Percentiles rank a stretch among this genome's conserved stretches.
Conservation (phyloP, 345 rosid genomes). For the Gossypium australe region DNA sequence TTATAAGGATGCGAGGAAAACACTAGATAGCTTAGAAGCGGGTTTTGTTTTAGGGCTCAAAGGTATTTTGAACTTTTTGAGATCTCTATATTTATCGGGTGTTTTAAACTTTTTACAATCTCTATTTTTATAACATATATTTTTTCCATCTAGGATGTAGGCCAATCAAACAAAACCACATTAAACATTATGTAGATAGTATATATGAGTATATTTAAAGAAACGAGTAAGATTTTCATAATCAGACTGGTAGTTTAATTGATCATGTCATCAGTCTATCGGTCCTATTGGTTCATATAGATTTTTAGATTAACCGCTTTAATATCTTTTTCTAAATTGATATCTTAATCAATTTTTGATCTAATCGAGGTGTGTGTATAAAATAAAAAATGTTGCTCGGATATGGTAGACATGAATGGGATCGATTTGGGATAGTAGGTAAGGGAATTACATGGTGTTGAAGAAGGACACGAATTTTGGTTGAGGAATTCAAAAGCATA, state of each 20-base stretch:
- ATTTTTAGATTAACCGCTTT: rapidly evolving
- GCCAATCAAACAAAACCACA: not conserved
- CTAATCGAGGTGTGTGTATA: not conserved
- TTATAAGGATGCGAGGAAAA: too few relatives aligned
- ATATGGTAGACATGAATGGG: not conserved
- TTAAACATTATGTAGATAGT: not conserved
- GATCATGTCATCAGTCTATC: too few relatives aligned
- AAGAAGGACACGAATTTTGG: conserved; percentile 3
- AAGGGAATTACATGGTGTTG: conserved; percentile 4
- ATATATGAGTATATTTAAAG: not conserved
- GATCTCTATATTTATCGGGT: too few relatives aligned
- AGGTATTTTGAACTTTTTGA: too few relatives aligned
- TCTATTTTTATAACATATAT: too few relatives aligned
- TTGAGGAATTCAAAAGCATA: not conserved
- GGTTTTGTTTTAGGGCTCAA: too few relatives aligned
- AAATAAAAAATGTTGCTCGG: not conserved
- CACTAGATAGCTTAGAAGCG: too few relatives aligned
- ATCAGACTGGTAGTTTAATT: too few relatives aligned
- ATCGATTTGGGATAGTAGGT: not conserved
- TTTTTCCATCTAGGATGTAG: not conserved
- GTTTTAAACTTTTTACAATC: too few relatives aligned
- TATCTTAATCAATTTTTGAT: too few relatives aligned
- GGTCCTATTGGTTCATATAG: too few relatives aligned
- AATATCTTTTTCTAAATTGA: too few relatives aligned
- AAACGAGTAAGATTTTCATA: not conserved